Percentiles rank a stretch among this genome's conserved stretches.
These are phyloP conservation scores for Neospermospora avenae DNA, from an alignment of 2,329 filamentous ascomycete species.

Conservation along the genomic window DNA sequence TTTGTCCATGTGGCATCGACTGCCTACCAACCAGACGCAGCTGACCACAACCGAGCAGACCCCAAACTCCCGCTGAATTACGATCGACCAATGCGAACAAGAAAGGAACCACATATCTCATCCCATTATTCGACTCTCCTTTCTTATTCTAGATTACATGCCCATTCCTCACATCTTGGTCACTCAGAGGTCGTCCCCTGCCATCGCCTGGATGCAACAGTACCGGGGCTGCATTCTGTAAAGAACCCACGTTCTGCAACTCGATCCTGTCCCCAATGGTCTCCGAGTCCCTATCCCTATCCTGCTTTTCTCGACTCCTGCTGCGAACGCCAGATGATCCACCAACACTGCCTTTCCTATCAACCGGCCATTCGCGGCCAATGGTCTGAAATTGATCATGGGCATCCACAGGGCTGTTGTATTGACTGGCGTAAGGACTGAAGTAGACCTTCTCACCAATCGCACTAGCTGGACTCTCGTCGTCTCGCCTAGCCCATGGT, in stretches of 20 bases:
- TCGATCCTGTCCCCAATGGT: constrained; percentile 22
- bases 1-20: not conserved
- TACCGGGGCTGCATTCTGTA: constrained; percentile 25
- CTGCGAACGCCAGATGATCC: constrained; percentile 5
- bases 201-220: constrained; percentile 30
- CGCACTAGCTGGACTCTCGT: constrained; percentile 37
- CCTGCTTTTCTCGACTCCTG: constrained; percentile 16
- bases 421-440: constrained; percentile 58
- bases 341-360: constrained; percentile 22
- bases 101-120: not conserved
- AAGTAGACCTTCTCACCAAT: constrained; percentile 44
- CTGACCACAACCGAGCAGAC: not conserved
- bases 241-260: constrained; percentile 27
- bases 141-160: constrained; percentile 16
- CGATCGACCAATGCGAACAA: not conserved
- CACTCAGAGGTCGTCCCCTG: constrained; percentile 11
- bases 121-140: not conserved
- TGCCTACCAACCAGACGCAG: not conserved
- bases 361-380: constrained; percentile 20
- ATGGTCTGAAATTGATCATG: constrained; percentile 3
- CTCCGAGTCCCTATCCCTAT: constrained; percentile 7
- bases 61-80: constrained; percentile 7
- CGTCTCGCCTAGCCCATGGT: constrained; percentile 29
- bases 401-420: constrained; percentile 50
- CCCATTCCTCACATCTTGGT: constrained; percentile 26